Base-by-base conservation (phyloP, 352 stramenopile genomes). In the Phytophthora foliorum region DNA sequence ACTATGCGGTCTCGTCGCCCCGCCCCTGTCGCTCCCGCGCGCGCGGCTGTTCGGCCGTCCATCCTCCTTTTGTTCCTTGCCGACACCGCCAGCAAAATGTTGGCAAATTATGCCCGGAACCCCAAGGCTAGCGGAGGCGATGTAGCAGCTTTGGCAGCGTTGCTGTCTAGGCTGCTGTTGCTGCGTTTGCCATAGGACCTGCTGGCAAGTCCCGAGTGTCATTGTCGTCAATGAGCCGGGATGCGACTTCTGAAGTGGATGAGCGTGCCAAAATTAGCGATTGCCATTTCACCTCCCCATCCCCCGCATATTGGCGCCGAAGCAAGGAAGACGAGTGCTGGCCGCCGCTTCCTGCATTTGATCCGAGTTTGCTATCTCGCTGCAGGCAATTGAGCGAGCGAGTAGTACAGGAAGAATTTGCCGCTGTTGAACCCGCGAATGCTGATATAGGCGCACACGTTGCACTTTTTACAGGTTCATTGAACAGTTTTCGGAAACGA, bases 61-160 rank as follows among this genome's bases (percentile, higher is more conserved):
- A 78, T 78, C 65, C 52, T 34, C 55, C 32, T 71, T 77, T 74
- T 71, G 58, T 74, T 71, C 54, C 65, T 66, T 32, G 17, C 41
- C 17, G 48, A 59, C 39, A 60, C 39, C 39, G 32, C 45, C 25
- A 72, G 39, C 39, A 72, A 57, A 62, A 22, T 39, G 51, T 29
- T 21, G 17, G 27, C n/a, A 34, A 49, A 49, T 17, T 25, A 27
- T 49, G 41, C 6, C n/a, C n/a, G n/a, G n/a, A n/a, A n/a, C n/a
- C n/a, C n/a, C n/a, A n/a, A n/a, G n/a, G n/a, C n/a, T n/a, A n/a
- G n/a, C n/a, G n/a, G n/a, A n/a, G n/a, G n/a, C n/a, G n/a, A 27
- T 8, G 21, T 8, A 17, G 42, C 41, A 38, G 22, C 52, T 11
- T 21, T 31, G 24, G 14, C 11, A 34, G 17, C 16, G 2, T 39